Percentiles rank a stretch among this genome's conserved stretches.
Evolutionary conservation across 345 rosid genomes (phyloP).

Genomic region (Limnanthes douglasii): DNA sequence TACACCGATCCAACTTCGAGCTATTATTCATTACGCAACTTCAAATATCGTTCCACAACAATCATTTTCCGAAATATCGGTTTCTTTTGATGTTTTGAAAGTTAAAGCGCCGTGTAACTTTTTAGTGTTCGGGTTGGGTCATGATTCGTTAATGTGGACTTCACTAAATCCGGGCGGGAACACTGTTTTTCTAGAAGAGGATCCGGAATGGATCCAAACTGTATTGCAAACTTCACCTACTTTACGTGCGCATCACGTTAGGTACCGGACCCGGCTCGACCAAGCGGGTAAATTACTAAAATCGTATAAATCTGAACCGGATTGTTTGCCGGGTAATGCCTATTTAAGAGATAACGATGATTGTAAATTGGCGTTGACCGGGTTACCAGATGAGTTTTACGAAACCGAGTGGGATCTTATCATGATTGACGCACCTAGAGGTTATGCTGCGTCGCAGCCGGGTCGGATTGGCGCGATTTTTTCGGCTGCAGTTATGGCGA

Average conservation of each 20-base stretch:
- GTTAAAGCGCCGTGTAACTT: constrained; percentile 40
- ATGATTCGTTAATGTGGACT: constrained; percentile 66
- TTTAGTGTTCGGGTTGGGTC: constrained; percentile 67
- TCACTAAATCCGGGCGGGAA: constrained; percentile 56
- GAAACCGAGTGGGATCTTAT: constrained; percentile 83
- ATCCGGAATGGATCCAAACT: constrained; percentile 37
- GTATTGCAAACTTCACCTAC: constrained; percentile 31
- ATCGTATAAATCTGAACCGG: constrained; percentile 21
- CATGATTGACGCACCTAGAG: constrained; percentile 76
- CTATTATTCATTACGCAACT: constrained; percentile 69
- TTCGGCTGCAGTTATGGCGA: constrained; percentile 68
- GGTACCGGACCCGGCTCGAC: constrained; percentile 48
- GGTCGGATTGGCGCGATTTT: constrained; percentile 78
- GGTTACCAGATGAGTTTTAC: constrained; percentile 62
- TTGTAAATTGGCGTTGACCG: constrained; percentile 52
- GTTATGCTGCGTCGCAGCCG: constrained; percentile 52
- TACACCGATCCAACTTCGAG: constrained; percentile 40
- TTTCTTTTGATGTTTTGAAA: constrained; percentile 38
- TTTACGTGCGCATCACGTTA: constrained; percentile 43
- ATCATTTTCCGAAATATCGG: constrained; percentile 28
- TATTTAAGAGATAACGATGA: constrained; percentile 22
- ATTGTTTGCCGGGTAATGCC: constrained; percentile 34
- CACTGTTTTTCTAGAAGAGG: constrained; percentile 68
- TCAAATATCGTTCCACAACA: constrained; percentile 47
- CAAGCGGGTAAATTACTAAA: constrained; percentile 30